These are phyloP conservation scores for Metschnikowia cerradonensis DNA, from an alignment of 805 yeast species.

Conservation along the genomic window DNA sequence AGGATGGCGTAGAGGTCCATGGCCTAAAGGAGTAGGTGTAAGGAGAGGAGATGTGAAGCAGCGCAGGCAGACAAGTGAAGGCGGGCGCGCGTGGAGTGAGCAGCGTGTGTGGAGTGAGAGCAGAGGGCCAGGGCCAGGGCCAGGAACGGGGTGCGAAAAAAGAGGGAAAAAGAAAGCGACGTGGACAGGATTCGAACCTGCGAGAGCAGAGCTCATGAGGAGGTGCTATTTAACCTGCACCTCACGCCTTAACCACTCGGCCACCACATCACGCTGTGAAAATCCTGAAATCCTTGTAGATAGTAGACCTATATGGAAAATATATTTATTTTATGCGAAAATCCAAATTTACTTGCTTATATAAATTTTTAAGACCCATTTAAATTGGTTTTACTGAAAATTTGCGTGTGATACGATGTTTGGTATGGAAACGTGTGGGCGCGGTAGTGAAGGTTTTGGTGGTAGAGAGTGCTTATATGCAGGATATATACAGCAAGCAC, in stretches of 20 bases:
- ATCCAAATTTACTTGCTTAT: too few relatives aligned
- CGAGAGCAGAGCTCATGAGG: constrained; percentile 26
- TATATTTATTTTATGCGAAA: too few relatives aligned
- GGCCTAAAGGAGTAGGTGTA: not conserved
- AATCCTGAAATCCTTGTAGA: too few relatives aligned
- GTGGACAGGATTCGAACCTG: constrained; percentile 27
- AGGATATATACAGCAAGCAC: not conserved
- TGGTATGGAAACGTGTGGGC: not conserved
- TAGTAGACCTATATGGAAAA: too few relatives aligned
- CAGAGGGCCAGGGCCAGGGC: not conserved
- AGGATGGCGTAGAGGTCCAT: constrained; percentile 56
- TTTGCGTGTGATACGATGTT: too few relatives aligned
- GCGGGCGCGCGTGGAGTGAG: too few relatives aligned
- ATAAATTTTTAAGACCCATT: not conserved
- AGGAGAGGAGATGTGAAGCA: not conserved
- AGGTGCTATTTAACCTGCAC: constrained; percentile 23
- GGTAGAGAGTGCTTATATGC: not conserved
- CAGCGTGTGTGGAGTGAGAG: not conserved
- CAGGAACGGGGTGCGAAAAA: not conserved
- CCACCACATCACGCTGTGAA: constrained; percentile 19
- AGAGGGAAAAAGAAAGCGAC: constrained; percentile 15
- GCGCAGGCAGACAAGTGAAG: not conserved
- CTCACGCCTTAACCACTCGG: constrained; percentile 27
- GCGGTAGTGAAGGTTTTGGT: not conserved
- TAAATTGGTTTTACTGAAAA: too few relatives aligned